Evolutionary conservation across 164 flowering plant genomes (phyloP).

Genomic region (Hamamelis virginiana): DNA sequence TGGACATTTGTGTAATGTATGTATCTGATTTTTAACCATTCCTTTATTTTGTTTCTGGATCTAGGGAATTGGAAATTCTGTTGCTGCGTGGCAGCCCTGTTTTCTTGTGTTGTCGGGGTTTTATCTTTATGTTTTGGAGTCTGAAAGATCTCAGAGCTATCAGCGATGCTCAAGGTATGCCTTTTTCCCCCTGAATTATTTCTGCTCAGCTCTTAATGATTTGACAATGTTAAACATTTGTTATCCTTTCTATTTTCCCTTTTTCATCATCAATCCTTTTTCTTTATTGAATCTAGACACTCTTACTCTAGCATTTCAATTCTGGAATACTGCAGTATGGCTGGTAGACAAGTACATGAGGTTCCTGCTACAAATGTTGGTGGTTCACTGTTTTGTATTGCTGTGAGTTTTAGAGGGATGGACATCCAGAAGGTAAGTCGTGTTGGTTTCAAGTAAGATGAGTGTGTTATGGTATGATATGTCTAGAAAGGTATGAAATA

Average conservation of each 20-base stretch:
- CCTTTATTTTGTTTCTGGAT: slow-evolving; percentile 15
- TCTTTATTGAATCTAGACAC: neutral
- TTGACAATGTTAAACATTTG: neutral
- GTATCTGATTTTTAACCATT: slow-evolving; percentile 4
- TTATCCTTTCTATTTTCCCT: neutral
- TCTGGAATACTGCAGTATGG: slow-evolving; percentile 65
- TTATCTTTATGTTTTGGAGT: slow-evolving; percentile 82
- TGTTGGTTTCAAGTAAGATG: slow-evolving; percentile 11
- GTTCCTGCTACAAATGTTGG: slow-evolving; percentile 88
- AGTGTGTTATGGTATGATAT: neutral
- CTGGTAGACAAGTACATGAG: slow-evolving; percentile 86
- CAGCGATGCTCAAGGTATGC: slow-evolving; percentile 76
- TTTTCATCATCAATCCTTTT: neutral
- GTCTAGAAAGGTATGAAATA: neutral
- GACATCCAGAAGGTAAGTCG: slow-evolving; percentile 69
- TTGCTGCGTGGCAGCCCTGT: slow-evolving; percentile 95
- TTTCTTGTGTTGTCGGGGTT: slow-evolving; percentile 78
- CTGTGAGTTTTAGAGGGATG: slow-evolving; percentile 75
- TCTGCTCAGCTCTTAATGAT: neutral
- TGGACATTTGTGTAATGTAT: neutral
- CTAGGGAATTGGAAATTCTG: slow-evolving; percentile 94
- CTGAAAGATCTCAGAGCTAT: slow-evolving; percentile 67
- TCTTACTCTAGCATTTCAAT: neutral
- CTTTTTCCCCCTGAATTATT: slow-evolving; percentile 1
- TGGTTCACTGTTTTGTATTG: slow-evolving; percentile 75